Evolutionary conservation across 139 green algal genomes (phyloP).

Genomic region (Closterium sp.): DNA sequence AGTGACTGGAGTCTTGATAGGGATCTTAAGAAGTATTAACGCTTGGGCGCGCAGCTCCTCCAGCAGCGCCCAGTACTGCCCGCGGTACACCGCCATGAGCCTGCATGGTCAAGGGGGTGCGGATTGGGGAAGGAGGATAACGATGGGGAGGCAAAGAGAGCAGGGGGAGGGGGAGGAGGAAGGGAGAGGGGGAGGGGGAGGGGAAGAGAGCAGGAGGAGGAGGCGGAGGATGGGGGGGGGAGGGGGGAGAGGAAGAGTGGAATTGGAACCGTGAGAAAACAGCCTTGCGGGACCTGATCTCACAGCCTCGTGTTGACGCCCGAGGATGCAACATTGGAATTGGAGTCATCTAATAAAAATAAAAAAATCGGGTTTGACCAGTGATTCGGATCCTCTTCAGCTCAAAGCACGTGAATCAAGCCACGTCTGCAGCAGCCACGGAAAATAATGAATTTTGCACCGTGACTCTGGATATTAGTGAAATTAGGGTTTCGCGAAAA

Average conservation of each 20-base stretch:
- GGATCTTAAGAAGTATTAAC: no score
- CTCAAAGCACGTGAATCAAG: no score
- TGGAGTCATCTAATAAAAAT: background rate
- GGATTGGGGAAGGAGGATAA: no score
- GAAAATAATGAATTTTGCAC: background rate
- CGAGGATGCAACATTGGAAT: background rate
- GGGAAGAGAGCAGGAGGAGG: no score
- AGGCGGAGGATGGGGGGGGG: no score
- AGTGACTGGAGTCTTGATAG: no score
- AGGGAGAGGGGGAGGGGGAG: background rate
- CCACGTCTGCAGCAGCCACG: background rate
- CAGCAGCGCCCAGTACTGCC: conserved; percentile 48
- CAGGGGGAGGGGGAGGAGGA: no score
- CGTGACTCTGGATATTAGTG: no score
- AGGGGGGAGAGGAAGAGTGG: no score
- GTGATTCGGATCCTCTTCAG: background rate
- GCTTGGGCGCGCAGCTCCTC: conserved; percentile 50
- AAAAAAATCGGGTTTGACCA: background rate
- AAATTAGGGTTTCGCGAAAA: background rate
- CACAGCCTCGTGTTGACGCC: background rate
- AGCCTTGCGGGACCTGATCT: background rate
- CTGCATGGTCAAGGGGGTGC: background rate
- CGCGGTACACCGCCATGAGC: conserved; percentile 37
- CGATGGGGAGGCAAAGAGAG: no score
- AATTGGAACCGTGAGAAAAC: no score